Evolutionary conservation across 805 yeast species (phyloP).

Genomic region (Cyberlindnera misumaiensis): DNA sequence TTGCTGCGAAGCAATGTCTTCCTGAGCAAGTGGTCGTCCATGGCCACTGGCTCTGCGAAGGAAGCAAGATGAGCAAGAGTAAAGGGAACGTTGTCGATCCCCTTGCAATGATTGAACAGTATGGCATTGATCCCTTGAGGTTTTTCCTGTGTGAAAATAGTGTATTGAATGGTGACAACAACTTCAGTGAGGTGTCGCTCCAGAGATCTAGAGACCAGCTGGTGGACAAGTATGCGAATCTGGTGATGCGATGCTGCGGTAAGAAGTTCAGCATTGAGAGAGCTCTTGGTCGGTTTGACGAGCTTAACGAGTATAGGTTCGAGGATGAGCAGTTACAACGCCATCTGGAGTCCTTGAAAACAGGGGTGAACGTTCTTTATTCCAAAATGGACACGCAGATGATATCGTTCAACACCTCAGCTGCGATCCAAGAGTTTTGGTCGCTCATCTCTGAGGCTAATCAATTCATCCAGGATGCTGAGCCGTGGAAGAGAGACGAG

Average conservation of each 20-base stretch:
- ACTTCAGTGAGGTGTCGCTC: slow-evolving; percentile 58
- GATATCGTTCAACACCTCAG: slow-evolving; percentile 42
- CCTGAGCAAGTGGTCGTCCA: slow-evolving; percentile 82
- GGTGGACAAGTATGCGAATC: slow-evolving; percentile 78
- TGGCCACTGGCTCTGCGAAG: slow-evolving; percentile 89
- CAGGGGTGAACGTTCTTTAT: slow-evolving; percentile 29
- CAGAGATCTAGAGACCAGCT: slow-evolving; percentile 51
- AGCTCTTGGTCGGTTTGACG: slow-evolving; percentile 26
- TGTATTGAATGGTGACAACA: slow-evolving; percentile 69
- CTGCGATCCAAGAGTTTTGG: slow-evolving; percentile 57
- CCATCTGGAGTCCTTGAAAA: slow-evolving; percentile 21
- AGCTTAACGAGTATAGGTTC: slow-evolving; percentile 3
- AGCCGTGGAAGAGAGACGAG: slow-evolving; percentile 60
- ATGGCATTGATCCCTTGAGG: slow-evolving; percentile 69
- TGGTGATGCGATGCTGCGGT: slow-evolving; percentile 69
- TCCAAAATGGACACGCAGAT: slow-evolving; percentile 37
- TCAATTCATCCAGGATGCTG: slow-evolving; percentile 54
- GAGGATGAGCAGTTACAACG: slow-evolving; percentile 6
- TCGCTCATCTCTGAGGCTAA: slow-evolving; percentile 52
- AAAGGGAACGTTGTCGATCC: slow-evolving; percentile 95
- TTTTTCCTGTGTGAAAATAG: slow-evolving; percentile 74
- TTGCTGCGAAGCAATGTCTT: slow-evolving; percentile 69
- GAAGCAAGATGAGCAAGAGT: slow-evolving; percentile 90
- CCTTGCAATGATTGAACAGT: slow-evolving; percentile 46
- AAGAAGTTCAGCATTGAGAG: slow-evolving; percentile 52